Percentiles rank a stretch among this genome's conserved stretches.
These are phyloP conservation scores for Panicum virgatum DNA, from an alignment of 202 grass and related monocot species.

Conservation along the genomic window DNA sequence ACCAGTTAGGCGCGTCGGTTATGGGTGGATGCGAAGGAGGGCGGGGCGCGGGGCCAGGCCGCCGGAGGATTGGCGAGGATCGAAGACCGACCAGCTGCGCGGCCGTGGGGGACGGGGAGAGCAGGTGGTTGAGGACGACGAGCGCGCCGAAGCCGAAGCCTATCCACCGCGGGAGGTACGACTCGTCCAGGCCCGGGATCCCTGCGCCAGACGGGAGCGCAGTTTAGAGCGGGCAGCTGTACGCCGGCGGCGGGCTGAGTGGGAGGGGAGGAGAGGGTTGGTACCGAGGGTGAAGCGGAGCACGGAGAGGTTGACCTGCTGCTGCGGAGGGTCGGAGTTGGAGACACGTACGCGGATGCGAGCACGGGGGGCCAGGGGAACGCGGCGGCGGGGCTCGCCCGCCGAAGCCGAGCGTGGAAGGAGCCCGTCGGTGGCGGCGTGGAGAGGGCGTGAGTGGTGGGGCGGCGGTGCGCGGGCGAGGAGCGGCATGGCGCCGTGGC, in stretches of 20 bases:
- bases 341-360: conserved; percentile 46
- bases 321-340: conserved; percentile 41
- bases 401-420: not conserved
- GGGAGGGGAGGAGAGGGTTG: not conserved
- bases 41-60: not conserved
- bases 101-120: conserved; percentile 56
- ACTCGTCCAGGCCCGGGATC: conserved; percentile 86
- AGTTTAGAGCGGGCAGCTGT: not conserved
- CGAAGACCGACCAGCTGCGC: conserved; percentile 68
- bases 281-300: conserved; percentile 96
- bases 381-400: not conserved
- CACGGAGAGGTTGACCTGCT: conserved; percentile 82
- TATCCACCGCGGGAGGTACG: conserved; percentile 87
- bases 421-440: not conserved
- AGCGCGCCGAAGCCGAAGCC: conserved; percentile 67
- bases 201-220: conserved; percentile 37
- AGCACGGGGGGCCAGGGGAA: not conserved
- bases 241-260: not conserved
- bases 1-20: not conserved
- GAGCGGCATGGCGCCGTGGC: conserved; percentile 25
- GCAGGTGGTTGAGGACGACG: conserved; percentile 81
- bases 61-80: not conserved
- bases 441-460: not conserved
- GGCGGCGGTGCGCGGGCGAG: too few relatives aligned
- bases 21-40: not conserved